phyloP scores from a whole-genome alignment of 148 eudicot species.

The Chenopodium album region DNA sequence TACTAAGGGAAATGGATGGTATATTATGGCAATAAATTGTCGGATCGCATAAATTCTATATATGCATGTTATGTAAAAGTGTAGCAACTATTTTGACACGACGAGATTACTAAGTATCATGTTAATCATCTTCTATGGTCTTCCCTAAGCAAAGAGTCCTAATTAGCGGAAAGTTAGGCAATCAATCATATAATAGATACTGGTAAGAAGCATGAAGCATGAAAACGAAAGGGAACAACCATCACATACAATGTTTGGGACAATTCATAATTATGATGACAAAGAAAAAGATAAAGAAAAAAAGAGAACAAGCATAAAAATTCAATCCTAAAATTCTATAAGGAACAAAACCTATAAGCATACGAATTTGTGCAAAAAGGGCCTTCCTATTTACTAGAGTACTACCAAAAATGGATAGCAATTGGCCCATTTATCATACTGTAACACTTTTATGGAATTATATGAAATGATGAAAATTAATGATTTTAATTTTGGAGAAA shows the following conservation, averaged over 20 bases:
- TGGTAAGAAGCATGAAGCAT: neutral
- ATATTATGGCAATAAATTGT: too few species aligned
- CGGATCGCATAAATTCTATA: too few species aligned
- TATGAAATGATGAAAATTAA: neutral
- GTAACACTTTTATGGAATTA: slow-evolving; percentile 8
- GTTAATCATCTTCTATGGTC: neutral
- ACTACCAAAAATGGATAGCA: neutral
- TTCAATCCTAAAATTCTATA: neutral
- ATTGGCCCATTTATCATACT: slow-evolving; percentile 8
- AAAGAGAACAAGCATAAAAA: neutral
- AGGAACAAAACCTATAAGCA: slow-evolving; percentile 12
- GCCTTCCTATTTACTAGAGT: slow-evolving; percentile 5
- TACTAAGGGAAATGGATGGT: too few species aligned
- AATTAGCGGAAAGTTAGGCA: slow-evolving; percentile 13
- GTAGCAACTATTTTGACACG: neutral
- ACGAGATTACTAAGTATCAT: neutral
- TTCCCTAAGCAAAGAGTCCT: neutral
- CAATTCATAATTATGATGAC: slow-evolving; percentile 12
- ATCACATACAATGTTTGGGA: slow-evolving; percentile 4
- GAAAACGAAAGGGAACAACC: neutral
- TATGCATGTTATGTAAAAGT: neutral
- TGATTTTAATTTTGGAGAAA: neutral
- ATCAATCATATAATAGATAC: slow-evolving; percentile 4
- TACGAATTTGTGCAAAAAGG: slow-evolving; percentile 13
- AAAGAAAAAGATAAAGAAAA: neutral